phyloP scores from a whole-genome alignment of 2,329 filamentous ascomycete species.

The Fusarium floridanum region DNA sequence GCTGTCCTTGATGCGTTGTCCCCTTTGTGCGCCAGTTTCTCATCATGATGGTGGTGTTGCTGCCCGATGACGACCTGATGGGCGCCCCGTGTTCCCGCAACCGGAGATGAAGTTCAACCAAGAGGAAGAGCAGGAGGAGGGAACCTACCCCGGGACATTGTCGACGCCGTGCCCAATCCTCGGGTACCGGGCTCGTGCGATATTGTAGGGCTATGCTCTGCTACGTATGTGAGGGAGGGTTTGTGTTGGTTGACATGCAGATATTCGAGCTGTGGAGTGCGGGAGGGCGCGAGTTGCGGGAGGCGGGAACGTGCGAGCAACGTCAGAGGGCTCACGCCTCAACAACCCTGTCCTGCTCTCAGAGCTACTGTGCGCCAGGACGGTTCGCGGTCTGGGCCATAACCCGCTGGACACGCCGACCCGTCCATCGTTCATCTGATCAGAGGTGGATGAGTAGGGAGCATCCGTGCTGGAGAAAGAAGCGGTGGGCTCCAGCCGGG shows the following conservation, averaged over 20 bases:
- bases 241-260: conserved; percentile 18
- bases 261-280: conserved; percentile 7
- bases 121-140: background rate
- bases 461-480: conserved; percentile 23
- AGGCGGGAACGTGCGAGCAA: background rate
- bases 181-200: background rate
- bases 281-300: background rate
- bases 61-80: conserved; percentile 49
- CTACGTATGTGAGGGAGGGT: background rate
- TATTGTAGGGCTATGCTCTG: conserved; percentile 1
- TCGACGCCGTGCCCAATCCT: background rate
- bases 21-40: conserved; percentile 36
- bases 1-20: conserved; percentile 47
- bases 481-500: conserved; percentile 10
- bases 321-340: background rate
- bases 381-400: background rate
- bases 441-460: conserved; percentile 10
- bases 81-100: conserved; percentile 28
- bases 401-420: background rate
- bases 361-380: conserved; percentile 4
- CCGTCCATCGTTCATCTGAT: conserved; percentile 13
- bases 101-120: conserved; percentile 21
- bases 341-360: conserved; percentile 7
- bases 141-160: background rate
- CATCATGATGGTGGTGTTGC: conserved; percentile 42